A percentile compares a stretch with the other conserved stretches of the same genome.
Evolutionary conservation across 495 filamentous ascomycete genomes (phyloP).

Genomic region (Aspergillus baeticus): DNA sequence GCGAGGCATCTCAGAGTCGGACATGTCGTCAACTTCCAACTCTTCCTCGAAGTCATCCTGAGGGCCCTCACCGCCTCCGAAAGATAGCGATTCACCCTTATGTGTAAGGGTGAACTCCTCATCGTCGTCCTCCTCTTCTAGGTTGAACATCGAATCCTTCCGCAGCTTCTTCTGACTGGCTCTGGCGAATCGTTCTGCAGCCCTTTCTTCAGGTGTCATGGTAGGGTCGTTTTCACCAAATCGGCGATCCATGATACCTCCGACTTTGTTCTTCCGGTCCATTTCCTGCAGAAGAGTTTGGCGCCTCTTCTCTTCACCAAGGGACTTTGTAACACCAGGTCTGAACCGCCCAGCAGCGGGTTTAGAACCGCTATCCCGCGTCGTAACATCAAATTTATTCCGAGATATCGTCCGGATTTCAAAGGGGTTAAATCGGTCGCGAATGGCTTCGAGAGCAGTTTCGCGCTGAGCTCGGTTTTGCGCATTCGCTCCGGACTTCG

Average conservation of each 20-base stretch:
- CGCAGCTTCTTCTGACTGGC: conserved; percentile 75
- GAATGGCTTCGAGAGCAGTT: conserved; percentile 75
- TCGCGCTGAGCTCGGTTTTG: conserved; percentile 71
- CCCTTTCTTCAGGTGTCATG: conserved; percentile 92
- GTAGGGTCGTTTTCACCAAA: conserved; percentile 95
- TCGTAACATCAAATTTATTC: conserved; percentile 75
- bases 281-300: conserved; percentile 83
- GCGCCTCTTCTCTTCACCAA: conserved; percentile 82
- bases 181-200: conserved; percentile 82
- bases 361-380: conserved; percentile 47
- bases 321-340: conserved; percentile 79
- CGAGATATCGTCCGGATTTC: conserved; percentile 75
- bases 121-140: conserved; percentile 72
- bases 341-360: conserved; percentile 54
- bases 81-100: conserved; percentile 67
- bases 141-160: conserved; percentile 77
- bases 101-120: conserved; percentile 71
- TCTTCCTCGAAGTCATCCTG: conserved; percentile 78
- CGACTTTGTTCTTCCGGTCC: conserved; percentile 81
- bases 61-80: conserved; percentile 48
- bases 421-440: conserved; percentile 96
- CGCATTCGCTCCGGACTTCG: conserved; percentile 56
- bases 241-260: conserved; percentile 86
- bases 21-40: conserved; percentile 60
- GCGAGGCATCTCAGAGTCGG: conserved; percentile 56